These are phyloP conservation scores for Coelastrella sp. DNA, from an alignment of 139 green algal genomes.

Conservation along the genomic window DNA sequence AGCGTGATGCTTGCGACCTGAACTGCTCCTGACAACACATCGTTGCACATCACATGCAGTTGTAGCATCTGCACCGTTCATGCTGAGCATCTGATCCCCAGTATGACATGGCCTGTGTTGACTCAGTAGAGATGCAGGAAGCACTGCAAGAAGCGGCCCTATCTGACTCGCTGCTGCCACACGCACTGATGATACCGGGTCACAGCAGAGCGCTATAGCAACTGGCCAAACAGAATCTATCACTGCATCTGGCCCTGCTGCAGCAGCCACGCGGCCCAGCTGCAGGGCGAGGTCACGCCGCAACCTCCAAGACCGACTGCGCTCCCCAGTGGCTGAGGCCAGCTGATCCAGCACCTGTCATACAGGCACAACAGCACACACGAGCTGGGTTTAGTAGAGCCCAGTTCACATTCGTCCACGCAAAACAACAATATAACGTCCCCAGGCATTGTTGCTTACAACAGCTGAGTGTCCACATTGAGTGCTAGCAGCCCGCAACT, in stretches of 20 bases:
- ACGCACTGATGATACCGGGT: conserved; percentile 63
- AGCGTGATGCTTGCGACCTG: too few relatives aligned
- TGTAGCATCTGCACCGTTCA: too few relatives aligned
- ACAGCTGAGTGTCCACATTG: too few relatives aligned
- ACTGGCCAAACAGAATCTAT: conserved; percentile 55
- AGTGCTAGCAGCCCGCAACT: too few relatives aligned
- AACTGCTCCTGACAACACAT: too few relatives aligned
- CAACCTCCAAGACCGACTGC: conserved; percentile 54
- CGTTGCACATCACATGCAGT: too few relatives aligned
- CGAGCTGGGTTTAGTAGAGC: too few relatives aligned
- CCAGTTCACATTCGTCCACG: too few relatives aligned
- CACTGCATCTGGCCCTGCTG: conserved; percentile 42
- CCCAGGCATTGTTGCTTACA: neutral
- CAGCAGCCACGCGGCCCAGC: conserved; percentile 43
- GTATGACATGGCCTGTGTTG: too few relatives aligned
- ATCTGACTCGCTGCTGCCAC: conserved; percentile 59
- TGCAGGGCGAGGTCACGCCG: conserved; percentile 55
- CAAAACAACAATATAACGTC: too few relatives aligned
- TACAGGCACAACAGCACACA: neutral
- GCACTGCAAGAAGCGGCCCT: conserved; percentile 47
- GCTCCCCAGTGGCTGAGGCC: neutral
- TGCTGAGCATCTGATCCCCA: too few relatives aligned
- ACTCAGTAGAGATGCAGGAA: conserved; percentile 3
- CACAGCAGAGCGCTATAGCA: conserved; percentile 58
- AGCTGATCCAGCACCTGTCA: conserved; percentile 39